Evolutionary conservation across 2,329 filamentous ascomycete genomes (phyloP), one percentile per base, ranked within the genome.

Genomic region (Beauveria sp.): DNA sequence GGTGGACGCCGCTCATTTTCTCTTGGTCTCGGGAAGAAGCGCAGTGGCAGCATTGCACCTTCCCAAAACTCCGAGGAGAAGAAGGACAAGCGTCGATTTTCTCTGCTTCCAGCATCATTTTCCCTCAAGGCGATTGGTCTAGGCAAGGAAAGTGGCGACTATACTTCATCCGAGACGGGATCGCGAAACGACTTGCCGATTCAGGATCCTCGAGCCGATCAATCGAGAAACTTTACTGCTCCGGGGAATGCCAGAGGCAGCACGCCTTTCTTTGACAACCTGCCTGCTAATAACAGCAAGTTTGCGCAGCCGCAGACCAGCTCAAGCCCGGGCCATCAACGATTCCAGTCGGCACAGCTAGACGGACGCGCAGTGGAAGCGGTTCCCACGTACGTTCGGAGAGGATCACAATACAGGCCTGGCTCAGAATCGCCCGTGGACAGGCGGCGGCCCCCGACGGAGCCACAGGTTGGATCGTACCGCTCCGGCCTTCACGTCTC

Each of bases 21-120:
- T 1, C 76, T 89, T 52, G 85, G 84, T 2, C 79, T 89, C 20
- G 84, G 83, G 46, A 89, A 86, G 77, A 91, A 90, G 77, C 79
- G 81, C 64, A 90, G 86, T 67, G 87, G 88, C 63, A 86, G 86
- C 69, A 83, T 88, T 57, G 68, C 69, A 37, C 83, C 82, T 14
- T 85, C 82, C 5, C 82, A 84, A 67, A 75, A 70, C 50, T 79
- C 85, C 67, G 70, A 78, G 62, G 80, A 88, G 74, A 85, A 81
- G 73, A 79, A 77, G 52, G 76, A 78, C 37, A 80, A 85, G 62
- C 81, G 86, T 61, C 82, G 89, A 44, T 91, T 92, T 71, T 92
- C 89, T 14, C 78, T 92, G 28, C 79, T 91, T 41, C 86, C 86
- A 3, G 75, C 78, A 3, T 83, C 81, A 1, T 85, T 89, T 67